These are phyloP conservation scores for Pueraria montana DNA, from an alignment of 306 rosid genomes.

Conservation along the genomic window DNA sequence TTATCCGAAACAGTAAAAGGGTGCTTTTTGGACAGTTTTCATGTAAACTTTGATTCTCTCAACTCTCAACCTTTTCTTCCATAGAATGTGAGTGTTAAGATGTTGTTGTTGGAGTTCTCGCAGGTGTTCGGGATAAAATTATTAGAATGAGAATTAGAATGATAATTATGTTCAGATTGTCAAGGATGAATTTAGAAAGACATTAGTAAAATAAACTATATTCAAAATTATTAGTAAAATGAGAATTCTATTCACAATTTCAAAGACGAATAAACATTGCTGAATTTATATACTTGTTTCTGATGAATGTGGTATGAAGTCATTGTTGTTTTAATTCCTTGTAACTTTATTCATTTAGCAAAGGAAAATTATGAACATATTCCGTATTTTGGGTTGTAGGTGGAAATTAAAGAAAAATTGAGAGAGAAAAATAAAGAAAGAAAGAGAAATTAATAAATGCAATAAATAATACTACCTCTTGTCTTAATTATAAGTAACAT, in stretches of 20 bases:
- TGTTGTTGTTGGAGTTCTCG: no score
- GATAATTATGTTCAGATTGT: neutral
- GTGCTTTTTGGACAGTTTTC: neutral
- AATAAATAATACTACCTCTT: no score
- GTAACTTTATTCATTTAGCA: neutral
- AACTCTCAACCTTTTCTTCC: neutral
- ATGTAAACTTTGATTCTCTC: neutral
- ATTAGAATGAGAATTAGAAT: neutral
- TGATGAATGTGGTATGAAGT: no score
- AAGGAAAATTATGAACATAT: neutral
- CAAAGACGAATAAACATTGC: neutral
- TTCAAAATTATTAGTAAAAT: neutral
- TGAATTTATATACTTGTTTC: neutral
- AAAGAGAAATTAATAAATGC: no score
- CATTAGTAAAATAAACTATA: neutral
- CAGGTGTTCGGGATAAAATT: no score
- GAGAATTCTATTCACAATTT: neutral
- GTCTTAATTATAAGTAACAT: no score
- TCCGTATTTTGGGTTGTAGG: neutral
- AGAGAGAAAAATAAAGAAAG: no score
- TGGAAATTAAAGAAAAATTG: no score
- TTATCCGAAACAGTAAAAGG: conserved; percentile 38
- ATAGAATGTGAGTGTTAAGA: no score
- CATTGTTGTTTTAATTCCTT: neutral
- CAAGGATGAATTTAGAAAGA: neutral